Evolutionary conservation across 306 rosid species (phyloP), one percentile per base, ranked within the genome.

Genomic region (Casuarina glauca): DNA sequence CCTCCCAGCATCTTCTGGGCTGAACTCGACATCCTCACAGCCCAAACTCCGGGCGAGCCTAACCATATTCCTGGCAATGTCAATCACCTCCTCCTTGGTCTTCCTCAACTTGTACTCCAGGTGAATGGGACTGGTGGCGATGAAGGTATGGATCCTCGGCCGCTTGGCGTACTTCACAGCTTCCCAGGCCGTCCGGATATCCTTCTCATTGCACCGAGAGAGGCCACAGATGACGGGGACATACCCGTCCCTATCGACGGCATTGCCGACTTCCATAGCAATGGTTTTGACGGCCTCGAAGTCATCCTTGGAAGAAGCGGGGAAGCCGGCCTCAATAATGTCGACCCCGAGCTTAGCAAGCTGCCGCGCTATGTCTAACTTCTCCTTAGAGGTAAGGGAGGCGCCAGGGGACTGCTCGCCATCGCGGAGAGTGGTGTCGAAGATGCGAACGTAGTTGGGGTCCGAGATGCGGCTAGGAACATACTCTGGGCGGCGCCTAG

Each of bases 341-440:
- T 95, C 99, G 0, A 95, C 98, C 1, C 99, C 98, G 9, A 95
- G 99, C 84, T 86, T 92, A 1, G 94, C 79, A 0, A 95, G 90
- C 88, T 93, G 96, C 11, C 94, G 81, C 5, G 99, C 99, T 13
- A 95, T 90, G 87, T 91, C 98, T 9, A 93, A 78, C 75, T 95
- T 95, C 85, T 93, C 97, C 78, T 91, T 95, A 5, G 97, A 85
- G 2, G 97, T 95, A 82, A 95, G 85, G 68, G 99, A 87, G 53
- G 99, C 97, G n/a, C 99, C 99, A 5, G 98, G 99, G 38, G 97
- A 91, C 78, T 95, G 99, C 87, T 95, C 99, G 73, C 98, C 99
- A 67, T 95, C 98, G 16, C 99, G 99, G 82, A 95, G 97, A 9
- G 99, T 95, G 69, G 99, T 95, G 86, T 95, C 97, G 55, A 93